A percentile compares a stretch with the other conserved stretches of the same genome.
Conservation (phyloP, 176 grass and related monocot genomes). For the Aegilops tauschii region DNA sequence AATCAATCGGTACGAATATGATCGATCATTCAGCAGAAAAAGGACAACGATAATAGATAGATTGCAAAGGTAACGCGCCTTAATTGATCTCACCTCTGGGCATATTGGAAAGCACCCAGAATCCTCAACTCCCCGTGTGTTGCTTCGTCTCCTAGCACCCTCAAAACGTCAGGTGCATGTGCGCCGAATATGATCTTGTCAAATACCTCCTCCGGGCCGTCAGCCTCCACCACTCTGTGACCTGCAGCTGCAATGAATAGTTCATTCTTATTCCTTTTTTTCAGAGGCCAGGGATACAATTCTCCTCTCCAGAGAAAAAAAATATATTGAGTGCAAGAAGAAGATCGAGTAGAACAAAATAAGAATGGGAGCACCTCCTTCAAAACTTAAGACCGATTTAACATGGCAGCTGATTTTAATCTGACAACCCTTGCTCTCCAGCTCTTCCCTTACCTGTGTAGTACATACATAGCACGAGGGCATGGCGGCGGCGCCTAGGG, state of each 20-base stretch:
- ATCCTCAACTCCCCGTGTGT: slow-evolving; percentile 61
- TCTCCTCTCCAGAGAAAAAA: too few relatives aligned
- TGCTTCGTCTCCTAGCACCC: slow-evolving; percentile 54
- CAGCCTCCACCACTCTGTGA: slow-evolving; percentile 31
- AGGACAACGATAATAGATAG: too few relatives aligned
- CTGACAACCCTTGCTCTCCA: slow-evolving; percentile 55
- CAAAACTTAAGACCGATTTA: slow-evolving; percentile 39
- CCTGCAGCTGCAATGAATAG: slow-evolving; percentile 6
- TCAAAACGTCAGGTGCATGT: slow-evolving; percentile 69
- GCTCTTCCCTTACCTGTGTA: slow-evolving; percentile 51
- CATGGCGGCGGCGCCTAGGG: too few relatives aligned
- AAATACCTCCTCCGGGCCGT: slow-evolving; percentile 37
- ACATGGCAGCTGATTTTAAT: slow-evolving; percentile 66
- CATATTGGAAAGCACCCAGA: slow-evolving; percentile 72
- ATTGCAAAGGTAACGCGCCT: too few relatives aligned
- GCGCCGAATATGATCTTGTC: slow-evolving; percentile 57
- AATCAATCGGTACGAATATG: too few relatives aligned
- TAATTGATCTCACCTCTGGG: slow-evolving; percentile 43
- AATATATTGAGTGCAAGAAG: not conserved
- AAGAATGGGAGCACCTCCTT: slow-evolving; percentile 30
- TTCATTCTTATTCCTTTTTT: too few relatives aligned
- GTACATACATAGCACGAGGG: not conserved
- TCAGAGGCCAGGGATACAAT: too few relatives aligned
- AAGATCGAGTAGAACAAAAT: too few relatives aligned
- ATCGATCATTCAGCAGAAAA: too few relatives aligned